Conservation (phyloP, 2,329 filamentous ascomycete species). For the Colletotrichum agaves region DNA sequence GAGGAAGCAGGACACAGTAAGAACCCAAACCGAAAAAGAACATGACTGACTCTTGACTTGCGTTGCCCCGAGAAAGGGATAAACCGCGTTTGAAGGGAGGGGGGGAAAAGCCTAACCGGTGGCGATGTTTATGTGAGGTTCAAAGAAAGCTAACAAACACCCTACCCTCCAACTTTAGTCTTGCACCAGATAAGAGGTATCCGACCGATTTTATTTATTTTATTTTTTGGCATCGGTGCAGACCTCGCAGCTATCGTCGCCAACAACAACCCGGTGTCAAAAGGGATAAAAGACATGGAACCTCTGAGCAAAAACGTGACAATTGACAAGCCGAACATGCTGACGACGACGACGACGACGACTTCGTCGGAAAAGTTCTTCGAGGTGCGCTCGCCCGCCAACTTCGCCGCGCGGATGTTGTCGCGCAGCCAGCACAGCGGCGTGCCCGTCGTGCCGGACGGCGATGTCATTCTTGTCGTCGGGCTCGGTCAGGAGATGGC, state of each 20-base stretch:
- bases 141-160: not conserved
- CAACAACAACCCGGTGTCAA: not conserved
- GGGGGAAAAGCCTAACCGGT: conserved; percentile 33
- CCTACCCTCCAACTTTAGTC: not conserved
- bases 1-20: conserved; percentile 9
- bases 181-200: not conserved
- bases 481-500: conserved; percentile 33
- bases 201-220: not conserved
- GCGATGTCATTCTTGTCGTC: conserved; percentile 41
- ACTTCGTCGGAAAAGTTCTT: conserved; percentile 28
- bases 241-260: not conserved
- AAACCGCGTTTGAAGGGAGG: conserved; percentile 26
- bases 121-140: conserved; percentile 19
- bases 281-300: conserved; percentile 11
- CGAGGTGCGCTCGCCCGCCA: conserved; percentile 33
- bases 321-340: conserved; percentile 26
- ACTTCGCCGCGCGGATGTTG: conserved; percentile 36
- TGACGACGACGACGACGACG: conserved; percentile 16
- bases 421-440: conserved; percentile 28
- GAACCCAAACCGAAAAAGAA: not conserved
- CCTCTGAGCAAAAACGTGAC: conserved; percentile 22
- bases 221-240: not conserved
- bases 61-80: conserved; percentile 12
- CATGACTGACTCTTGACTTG: conserved; percentile 23
- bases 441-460: conserved; percentile 35